Evolutionary conservation across 306 rosid species (phyloP).

Genomic region (Pachyrhizus erosus): DNA sequence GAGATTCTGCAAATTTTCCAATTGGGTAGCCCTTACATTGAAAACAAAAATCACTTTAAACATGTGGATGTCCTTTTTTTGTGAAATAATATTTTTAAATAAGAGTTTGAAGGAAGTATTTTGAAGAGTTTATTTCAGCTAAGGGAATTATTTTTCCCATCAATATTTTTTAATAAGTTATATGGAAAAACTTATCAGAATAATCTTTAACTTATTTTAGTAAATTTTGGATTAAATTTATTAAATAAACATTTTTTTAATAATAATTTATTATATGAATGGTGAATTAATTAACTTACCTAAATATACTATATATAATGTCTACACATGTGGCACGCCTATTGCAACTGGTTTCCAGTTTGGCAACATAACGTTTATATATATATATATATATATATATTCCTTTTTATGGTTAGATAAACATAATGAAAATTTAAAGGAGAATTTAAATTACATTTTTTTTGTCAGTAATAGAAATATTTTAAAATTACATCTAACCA

Average conservation of each 20-base stretch:
- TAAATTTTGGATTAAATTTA: too few species aligned
- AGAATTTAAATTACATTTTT: too few species aligned
- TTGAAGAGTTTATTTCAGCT: background rate
- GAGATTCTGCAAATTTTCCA: background rate
- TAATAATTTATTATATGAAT: background rate
- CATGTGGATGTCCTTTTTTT: conserved; percentile 44
- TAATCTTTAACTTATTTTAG: too few species aligned
- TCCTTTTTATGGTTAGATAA: too few species aligned
- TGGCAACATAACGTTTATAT: conserved; percentile 7
- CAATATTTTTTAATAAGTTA: background rate
- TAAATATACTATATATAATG: too few species aligned
- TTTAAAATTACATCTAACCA: too few species aligned
- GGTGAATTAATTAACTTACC: background rate
- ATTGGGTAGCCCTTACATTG: background rate
- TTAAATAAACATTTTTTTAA: background rate
- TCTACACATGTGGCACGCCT: background rate
- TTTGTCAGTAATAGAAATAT: too few species aligned
- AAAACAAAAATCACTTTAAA: conserved; percentile 18
- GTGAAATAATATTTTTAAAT: background rate
- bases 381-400: too few species aligned
- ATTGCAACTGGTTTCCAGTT: conserved; percentile 27
- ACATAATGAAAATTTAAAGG: too few species aligned
- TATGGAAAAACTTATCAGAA: background rate
- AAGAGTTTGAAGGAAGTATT: background rate
- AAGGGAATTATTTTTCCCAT: background rate